Evolutionary conservation across 768 basidiomycete genomes (phyloP).

Genomic region (Amanita pallidorosea): DNA sequence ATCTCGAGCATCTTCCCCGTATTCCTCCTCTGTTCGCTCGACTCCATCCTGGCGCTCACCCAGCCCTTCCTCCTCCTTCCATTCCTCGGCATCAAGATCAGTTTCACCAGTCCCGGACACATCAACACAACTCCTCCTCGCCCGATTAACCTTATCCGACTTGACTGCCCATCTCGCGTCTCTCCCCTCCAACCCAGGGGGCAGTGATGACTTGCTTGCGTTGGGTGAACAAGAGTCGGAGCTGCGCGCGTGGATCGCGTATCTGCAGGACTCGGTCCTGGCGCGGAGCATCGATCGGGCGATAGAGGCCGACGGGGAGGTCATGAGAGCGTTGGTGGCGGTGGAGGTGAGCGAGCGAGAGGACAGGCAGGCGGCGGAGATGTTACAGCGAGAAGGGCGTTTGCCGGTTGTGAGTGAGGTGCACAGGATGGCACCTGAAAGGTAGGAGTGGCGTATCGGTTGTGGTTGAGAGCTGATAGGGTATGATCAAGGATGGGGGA

Average conservation of each 20-base stretch:
- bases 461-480: not conserved
- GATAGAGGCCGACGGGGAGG: not conserved
- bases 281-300: too few relatives aligned
- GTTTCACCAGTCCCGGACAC: too few relatives aligned
- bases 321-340: not conserved
- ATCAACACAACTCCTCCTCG: too few relatives aligned
- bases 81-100: too few relatives aligned
- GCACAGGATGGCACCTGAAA: not conserved
- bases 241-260: not conserved
- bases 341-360: not conserved
- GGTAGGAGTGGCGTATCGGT: not conserved
- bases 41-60: too few relatives aligned
- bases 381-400: not conserved
- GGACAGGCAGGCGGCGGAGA: constrained; percentile 1
- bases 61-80: too few relatives aligned
- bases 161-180: too few relatives aligned
- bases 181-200: too few relatives aligned
- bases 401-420: not conserved
- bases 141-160: too few relatives aligned
- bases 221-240: not conserved
- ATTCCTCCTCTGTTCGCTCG: too few relatives aligned
- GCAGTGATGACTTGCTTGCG: not conserved
- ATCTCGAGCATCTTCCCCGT: too few relatives aligned
- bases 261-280: not conserved
- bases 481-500: not conserved